Evolutionary conservation across 345 rosid genomes (phyloP).

Genomic region (Salix brachista): DNA sequence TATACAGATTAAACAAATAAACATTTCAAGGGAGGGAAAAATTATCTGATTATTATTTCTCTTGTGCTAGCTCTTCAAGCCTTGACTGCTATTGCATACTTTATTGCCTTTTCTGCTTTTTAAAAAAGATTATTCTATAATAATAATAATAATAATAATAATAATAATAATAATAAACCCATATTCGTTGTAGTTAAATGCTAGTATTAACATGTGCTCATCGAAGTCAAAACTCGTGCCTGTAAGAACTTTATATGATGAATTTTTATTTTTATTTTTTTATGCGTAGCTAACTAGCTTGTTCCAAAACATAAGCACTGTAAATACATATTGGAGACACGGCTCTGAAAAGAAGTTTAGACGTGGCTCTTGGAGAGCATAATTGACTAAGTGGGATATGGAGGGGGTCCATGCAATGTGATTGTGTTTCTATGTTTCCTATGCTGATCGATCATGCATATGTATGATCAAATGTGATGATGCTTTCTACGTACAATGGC

Average conservation of each 20-base stretch:
- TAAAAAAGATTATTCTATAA: too few relatives aligned
- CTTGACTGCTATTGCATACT: too few relatives aligned
- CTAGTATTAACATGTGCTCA: background rate
- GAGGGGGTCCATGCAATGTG: constrained; percentile 31
- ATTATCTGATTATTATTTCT: too few relatives aligned
- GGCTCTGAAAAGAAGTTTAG: background rate
- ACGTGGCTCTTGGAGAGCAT: background rate
- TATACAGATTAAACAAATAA: too few relatives aligned
- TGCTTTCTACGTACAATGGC: constrained; percentile 27
- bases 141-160: too few relatives aligned
- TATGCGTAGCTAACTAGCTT: background rate
- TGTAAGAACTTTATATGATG: background rate
- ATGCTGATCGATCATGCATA: constrained; percentile 18
- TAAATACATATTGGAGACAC: background rate
- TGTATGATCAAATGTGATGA: background rate
- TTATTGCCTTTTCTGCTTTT: too few relatives aligned
- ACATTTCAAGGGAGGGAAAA: too few relatives aligned
- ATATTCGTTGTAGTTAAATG: background rate
- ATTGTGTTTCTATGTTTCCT: constrained; percentile 36
- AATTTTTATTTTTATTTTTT: background rate
- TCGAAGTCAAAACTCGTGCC: background rate
- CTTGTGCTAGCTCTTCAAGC: too few relatives aligned
- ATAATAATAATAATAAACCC: too few relatives aligned
- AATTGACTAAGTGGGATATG: background rate
- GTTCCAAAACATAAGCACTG: background rate